These are phyloP conservation scores for Blastomyces percursus DNA, from an alignment of 2,329 filamentous ascomycete genomes.

Conservation along the genomic window DNA sequence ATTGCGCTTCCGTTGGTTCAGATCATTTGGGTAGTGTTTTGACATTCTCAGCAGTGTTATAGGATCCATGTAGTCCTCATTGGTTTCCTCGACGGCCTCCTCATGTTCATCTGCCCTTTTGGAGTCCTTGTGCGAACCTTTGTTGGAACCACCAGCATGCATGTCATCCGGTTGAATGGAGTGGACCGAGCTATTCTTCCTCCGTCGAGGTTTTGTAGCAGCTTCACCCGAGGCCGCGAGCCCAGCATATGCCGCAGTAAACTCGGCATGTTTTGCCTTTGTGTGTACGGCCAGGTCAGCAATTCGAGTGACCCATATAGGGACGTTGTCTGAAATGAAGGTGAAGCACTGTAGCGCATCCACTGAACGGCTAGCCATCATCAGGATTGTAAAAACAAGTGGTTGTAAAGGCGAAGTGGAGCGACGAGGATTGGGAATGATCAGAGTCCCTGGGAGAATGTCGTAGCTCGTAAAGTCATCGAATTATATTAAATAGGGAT, in stretches of 20 bases:
- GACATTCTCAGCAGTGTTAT: slow-evolving; percentile 9
- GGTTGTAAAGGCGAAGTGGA: background rate
- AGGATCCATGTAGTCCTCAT: slow-evolving; percentile 9
- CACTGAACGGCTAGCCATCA: slow-evolving; percentile 18
- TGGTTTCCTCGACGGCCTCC: slow-evolving; percentile 5
- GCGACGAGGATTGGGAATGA: background rate
- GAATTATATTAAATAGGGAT: background rate
- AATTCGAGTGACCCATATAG: slow-evolving; percentile 34
- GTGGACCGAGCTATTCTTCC: slow-evolving; percentile 34
- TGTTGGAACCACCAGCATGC: background rate
- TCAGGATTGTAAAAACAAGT: background rate
- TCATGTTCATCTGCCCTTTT: slow-evolving; percentile 1
- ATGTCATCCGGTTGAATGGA: slow-evolving; percentile 29
- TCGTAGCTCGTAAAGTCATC: background rate
- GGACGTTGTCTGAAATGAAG: slow-evolving; percentile 34
- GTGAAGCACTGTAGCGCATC: slow-evolving; percentile 37
- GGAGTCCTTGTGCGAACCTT: background rate
- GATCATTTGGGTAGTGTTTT: slow-evolving; percentile 8
- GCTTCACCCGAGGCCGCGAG: slow-evolving; percentile 17
- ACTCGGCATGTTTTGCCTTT: slow-evolving; percentile 32
- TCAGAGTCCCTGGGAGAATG: background rate
- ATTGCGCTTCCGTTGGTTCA: slow-evolving; percentile 25
- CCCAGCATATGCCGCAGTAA: slow-evolving; percentile 32
- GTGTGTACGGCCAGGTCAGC: slow-evolving; percentile 34
- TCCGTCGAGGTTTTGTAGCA: slow-evolving; percentile 21